Conservation (phyloP, 768 basidiomycete species). For the Tylopilus balloui region DNA sequence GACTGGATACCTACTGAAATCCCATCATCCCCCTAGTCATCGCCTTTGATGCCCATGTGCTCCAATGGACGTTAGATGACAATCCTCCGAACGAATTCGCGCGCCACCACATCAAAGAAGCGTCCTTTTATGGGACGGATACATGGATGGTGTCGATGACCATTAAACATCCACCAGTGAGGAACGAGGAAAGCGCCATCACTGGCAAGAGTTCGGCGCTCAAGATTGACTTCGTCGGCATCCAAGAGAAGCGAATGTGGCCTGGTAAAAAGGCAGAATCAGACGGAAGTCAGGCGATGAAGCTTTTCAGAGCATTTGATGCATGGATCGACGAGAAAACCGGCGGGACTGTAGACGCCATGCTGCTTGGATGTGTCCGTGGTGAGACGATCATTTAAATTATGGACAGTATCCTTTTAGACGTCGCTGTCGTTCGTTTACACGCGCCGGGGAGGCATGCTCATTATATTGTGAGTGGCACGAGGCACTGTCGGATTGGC, state of each 20-base stretch:
- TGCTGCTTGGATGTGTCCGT: conserved; percentile 66
- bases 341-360: conserved; percentile 60
- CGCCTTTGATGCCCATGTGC: conserved; percentile 87
- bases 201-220: conserved; percentile 28
- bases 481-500: neutral
- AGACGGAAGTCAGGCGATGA: conserved; percentile 58
- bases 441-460: neutral
- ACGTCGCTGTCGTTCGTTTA: neutral
- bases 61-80: conserved; percentile 78
- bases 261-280: conserved; percentile 56
- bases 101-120: conserved; percentile 90
- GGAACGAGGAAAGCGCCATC: neutral
- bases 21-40: conserved; percentile 46
- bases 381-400: conserved; percentile 46
- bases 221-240: conserved; percentile 70
- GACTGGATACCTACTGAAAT: neutral
- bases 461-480: neutral
- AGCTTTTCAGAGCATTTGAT: conserved; percentile 71
- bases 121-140: conserved; percentile 76
- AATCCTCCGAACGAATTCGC: conserved; percentile 70
- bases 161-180: conserved; percentile 44
- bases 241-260: conserved; percentile 85
- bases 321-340: conserved; percentile 64
- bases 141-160: conserved; percentile 71
- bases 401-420: neutral